Evolutionary conservation across 148 eudicot species (phyloP), one percentile per base, ranked within the genome.

Genomic region (Spergularia marina): DNA sequence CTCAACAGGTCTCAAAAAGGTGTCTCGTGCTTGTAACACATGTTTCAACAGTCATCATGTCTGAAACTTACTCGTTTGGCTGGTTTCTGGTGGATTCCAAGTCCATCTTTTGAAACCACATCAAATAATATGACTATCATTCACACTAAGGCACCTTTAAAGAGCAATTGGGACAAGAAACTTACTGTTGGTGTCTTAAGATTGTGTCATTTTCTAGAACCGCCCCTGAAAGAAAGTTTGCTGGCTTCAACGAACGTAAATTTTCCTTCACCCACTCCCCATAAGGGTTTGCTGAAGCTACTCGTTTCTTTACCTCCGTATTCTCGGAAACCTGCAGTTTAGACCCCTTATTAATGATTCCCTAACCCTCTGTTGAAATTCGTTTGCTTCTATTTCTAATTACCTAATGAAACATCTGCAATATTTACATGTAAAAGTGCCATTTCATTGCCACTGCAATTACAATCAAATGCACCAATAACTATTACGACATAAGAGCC

Each of bases 171-270:
- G 61, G 73, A 57, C 65, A 53, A 71, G 75, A 69, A 62, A 60
- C 93, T 90, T 87, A 95, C 99, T 95, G 99, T 77, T 95, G 99
- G 61, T 91, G 86, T 76, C 86, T 88, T 82, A 95, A 71, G 79
- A 86, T 95, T 72, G 91, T 78, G 79, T 95, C 99, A 79, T 77
- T 91, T 72, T 95, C 99, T 85, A 91, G 78, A 57, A 79, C 74
- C 16, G 94, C 84, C 20, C 91, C 52, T 30, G 99, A 91, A 66
- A 88, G 88, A 77, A 90, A 92, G 78, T 88, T 92, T 77, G 41
- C 87, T 53, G 91, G 86, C 87, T 91, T 87, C 83, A 95, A 51
- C 30, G 87, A 77, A 11, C 97, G 94, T 77, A 91, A 76, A 74
- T 82, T 90, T 82, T 88, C 99, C 73, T 83, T 88, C 61, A 95